Base-by-base conservation (phyloP, 768 basidiomycete genomes). In the Terana coerulea region DNA sequence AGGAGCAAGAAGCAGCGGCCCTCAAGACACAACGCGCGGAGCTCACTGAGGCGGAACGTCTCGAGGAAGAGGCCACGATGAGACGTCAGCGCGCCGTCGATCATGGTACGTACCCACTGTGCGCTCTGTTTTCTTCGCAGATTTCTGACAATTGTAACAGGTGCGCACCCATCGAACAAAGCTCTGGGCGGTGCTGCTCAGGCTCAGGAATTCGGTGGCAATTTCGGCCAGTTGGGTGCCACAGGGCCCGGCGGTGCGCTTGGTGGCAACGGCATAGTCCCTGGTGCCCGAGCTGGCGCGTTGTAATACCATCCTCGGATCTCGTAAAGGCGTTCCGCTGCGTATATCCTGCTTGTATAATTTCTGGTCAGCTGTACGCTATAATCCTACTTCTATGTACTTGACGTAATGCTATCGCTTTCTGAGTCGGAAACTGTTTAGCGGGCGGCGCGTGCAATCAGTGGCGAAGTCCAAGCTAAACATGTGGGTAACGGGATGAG, bases 81-180 rank as follows among this genome's bases (percentile, higher is more conserved):
- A 71, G 74, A 29, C 72, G 79, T 19, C 76, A 80, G 53, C 71
- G 78, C 8, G 80, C 79, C 5, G 77, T 79, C 22, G 76, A 67
- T 11, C 76, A 78, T 57, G 79, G 78, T 75, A 40, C 48, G 65
- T 59, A 1, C 25, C n/a, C n/a, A n/a, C n/a, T n/a, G n/a, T n/a
- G n/a, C n/a, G 25, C 29, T 48, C 21, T 6, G 2, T 47, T 12
- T n/a, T 1, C 21, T 15, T 15, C 29, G 3, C 25, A n/a, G 12
- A 0, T 8, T 28, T 15, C 25, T 53, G 40, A 45, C 17, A 31
- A n/a, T 43, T 45, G 14, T 34, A 11, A 15, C 42, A 68, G 65
- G 65, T 29, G 69, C 68, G 17, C 68, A 69, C 54, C 69, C 69
- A 4, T 60, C 63, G 2, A 66, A 67, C 34, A 49, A 61, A 5